A percentile compares a stretch with the other conserved stretches of the same genome.
These are phyloP conservation scores for Gremmenia infestans DNA, from an alignment of 2,329 filamentous ascomycete genomes.

Conservation along the genomic window DNA sequence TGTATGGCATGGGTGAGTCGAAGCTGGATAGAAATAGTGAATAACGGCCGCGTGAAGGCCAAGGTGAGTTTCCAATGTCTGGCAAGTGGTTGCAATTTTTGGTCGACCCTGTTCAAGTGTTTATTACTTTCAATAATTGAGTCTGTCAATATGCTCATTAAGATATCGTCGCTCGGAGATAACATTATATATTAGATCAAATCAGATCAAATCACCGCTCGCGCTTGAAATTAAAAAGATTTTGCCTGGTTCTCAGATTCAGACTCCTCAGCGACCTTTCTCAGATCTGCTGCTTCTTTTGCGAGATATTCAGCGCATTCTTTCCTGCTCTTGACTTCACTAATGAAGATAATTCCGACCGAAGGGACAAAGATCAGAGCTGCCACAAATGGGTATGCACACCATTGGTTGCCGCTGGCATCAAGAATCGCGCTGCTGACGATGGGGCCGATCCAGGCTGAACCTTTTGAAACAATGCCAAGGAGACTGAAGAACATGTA, in stretches of 20 bases:
- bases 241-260: background rate
- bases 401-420: constrained; percentile 27
- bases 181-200: background rate
- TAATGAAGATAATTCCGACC: constrained; percentile 30
- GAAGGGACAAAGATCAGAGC: constrained; percentile 28
- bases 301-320: constrained; percentile 29
- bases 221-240: background rate
- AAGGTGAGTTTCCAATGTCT: too few species aligned
- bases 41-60: too few species aligned
- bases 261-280: constrained; percentile 13
- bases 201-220: background rate
- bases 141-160: too few species aligned
- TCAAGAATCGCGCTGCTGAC: constrained; percentile 30
- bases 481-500: constrained; percentile 31
- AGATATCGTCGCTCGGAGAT: background rate
- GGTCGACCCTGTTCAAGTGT: too few species aligned
- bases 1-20: too few species aligned
- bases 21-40: too few species aligned
- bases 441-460: constrained; percentile 30
- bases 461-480: constrained; percentile 30
- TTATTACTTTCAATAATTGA: too few species aligned
- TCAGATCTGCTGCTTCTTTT: constrained; percentile 21
- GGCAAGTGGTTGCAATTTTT: too few species aligned
- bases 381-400: constrained; percentile 26
- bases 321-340: constrained; percentile 25